These are phyloP conservation scores for Saccharomyces paradoxus DNA, from an alignment of 805 yeast species.

Conservation along the genomic window DNA sequence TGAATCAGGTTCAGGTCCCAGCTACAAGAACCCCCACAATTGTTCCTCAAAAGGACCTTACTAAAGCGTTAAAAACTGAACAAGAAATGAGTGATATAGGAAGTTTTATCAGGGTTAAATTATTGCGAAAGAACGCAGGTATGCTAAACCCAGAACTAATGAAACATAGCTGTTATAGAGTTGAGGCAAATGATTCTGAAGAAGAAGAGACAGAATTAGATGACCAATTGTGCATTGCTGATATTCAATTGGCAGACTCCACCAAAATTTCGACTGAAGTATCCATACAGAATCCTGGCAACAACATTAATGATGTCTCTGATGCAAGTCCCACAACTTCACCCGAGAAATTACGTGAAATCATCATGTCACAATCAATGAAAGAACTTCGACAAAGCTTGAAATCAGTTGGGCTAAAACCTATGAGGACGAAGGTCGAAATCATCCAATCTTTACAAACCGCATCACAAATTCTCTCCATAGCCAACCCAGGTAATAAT, in stretches of 20 bases:
- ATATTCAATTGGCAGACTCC: not conserved
- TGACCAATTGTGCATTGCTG: not conserved
- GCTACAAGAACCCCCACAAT: slow-evolving; percentile 26
- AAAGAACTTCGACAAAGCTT: slow-evolving; percentile 19
- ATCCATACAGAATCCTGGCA: not conserved
- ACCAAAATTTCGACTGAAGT: not conserved
- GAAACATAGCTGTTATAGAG: not conserved
- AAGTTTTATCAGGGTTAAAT: not conserved
- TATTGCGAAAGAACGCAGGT: not conserved
- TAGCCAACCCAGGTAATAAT: slow-evolving; percentile 4
- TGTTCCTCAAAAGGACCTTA: not conserved
- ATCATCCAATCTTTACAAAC: slow-evolving; percentile 23
- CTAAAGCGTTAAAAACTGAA: not conserved
- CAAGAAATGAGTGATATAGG: not conserved
- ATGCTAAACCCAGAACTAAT: not conserved
- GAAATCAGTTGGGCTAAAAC: slow-evolving; percentile 24
- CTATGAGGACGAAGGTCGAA: slow-evolving; percentile 20
- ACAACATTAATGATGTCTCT: not conserved
- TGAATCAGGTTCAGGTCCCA: slow-evolving; percentile 21
- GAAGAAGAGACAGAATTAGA: not conserved
- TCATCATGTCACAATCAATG: slow-evolving; percentile 18
- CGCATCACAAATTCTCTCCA: slow-evolving; percentile 20
- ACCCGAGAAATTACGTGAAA: slow-evolving; percentile 1
- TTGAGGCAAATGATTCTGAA: not conserved
- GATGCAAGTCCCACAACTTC: not conserved